phyloP scores from a whole-genome alignment of 2,329 filamentous ascomycete genomes.

The Pseudopithomyces chartarum region DNA sequence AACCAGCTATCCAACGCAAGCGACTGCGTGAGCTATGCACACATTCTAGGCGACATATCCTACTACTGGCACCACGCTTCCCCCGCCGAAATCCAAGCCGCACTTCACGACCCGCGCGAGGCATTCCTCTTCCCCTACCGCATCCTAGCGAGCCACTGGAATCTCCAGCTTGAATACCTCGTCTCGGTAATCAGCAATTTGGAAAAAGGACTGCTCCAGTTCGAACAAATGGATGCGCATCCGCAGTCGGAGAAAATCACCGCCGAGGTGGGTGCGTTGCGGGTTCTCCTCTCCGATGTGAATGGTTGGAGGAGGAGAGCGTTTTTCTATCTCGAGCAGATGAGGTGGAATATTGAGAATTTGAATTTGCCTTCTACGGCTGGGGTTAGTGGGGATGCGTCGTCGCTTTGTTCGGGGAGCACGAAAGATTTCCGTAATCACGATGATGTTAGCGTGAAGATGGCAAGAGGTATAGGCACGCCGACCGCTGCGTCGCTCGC shows the following conservation, averaged over 20 bases:
- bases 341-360: conserved; percentile 10
- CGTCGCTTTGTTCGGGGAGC: neutral
- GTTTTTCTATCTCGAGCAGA: conserved; percentile 13
- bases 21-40: neutral
- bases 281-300: conserved; percentile 6
- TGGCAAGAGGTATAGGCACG: neutral
- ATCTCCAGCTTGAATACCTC: conserved; percentile 12
- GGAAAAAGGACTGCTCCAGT: conserved; percentile 10
- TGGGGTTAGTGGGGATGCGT: neutral
- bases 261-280: conserved; percentile 3
- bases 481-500: neutral
- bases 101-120: conserved; percentile 78
- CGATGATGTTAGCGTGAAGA: too few relatives aligned
- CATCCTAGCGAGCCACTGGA: conserved; percentile 10
- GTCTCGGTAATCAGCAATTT: conserved; percentile 8
- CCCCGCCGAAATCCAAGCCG: conserved; percentile 52
- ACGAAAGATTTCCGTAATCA: too few relatives aligned
- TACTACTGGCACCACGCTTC: neutral
- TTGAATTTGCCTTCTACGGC: neutral
- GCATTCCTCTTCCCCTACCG: conserved; percentile 35
- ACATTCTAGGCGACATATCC: conserved; percentile 5
- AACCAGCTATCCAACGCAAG: neutral
- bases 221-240: conserved; percentile 15
- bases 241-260: conserved; percentile 2
- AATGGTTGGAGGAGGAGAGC: conserved; percentile 5